Conservation (phyloP, 805 yeast species). For the Wickerhamomyces chaumierensis region DNA sequence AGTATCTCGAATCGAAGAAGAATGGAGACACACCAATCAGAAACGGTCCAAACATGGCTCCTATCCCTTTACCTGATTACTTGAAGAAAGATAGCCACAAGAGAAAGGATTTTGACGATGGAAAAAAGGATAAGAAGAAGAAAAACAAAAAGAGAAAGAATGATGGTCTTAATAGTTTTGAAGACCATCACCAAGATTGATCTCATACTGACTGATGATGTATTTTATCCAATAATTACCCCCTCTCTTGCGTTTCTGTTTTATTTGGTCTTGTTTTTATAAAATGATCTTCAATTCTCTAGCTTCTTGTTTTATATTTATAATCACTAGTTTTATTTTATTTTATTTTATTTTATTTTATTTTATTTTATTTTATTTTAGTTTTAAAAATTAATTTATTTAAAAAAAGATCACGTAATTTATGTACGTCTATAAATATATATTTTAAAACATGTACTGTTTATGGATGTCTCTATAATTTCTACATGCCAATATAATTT, state of each 20-base stretch:
- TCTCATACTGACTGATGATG: too few species aligned
- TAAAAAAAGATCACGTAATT: too few species aligned
- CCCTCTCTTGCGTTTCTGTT: not conserved
- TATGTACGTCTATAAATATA: not conserved
- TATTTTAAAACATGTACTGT: not conserved
- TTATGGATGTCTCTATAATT: not conserved
- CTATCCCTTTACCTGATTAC: conserved; percentile 28
- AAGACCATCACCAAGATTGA: not conserved
- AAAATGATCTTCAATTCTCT: too few species aligned
- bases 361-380: too few species aligned
- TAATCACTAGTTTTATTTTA: too few species aligned
- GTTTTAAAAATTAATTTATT: too few species aligned
- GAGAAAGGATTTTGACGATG: conserved; percentile 23
- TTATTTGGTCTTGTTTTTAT: too few species aligned
- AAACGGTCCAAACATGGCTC: conserved; percentile 25
- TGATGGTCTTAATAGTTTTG: conserved; percentile 2
- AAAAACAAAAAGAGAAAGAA: conserved; percentile 38
- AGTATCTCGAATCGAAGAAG: conserved; percentile 34
- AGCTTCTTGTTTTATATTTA: too few species aligned
- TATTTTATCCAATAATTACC: too few species aligned
- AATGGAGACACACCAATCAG: conserved; percentile 21
- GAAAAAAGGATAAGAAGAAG: conserved; percentile 34
- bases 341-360: too few species aligned
- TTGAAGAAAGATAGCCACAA: conserved; percentile 22
- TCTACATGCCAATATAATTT: too few species aligned